These are phyloP conservation scores for Schwanniomyces polymorphus DNA, from an alignment of 805 yeast genomes.

Conservation along the genomic window DNA sequence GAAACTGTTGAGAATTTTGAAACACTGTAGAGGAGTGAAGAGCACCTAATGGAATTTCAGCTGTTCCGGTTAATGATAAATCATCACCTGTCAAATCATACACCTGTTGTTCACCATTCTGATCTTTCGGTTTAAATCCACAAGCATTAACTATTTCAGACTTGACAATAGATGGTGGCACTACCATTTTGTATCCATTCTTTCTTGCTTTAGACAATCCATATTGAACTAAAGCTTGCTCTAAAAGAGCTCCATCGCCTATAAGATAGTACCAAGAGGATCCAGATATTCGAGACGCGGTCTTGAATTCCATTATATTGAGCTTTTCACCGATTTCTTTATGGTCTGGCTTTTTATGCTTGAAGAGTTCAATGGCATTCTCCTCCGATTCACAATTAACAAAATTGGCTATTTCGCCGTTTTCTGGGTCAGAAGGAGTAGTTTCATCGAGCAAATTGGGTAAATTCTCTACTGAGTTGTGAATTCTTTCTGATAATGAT, in stretches of 20 bases:
- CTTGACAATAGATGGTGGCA: slow-evolving; percentile 86
- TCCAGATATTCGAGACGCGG: slow-evolving; percentile 78
- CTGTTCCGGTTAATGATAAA: slow-evolving; percentile 84
- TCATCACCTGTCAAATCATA: slow-evolving; percentile 58
- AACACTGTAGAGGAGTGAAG: slow-evolving; percentile 56
- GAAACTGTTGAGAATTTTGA: slow-evolving; percentile 38
- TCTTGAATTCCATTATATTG: slow-evolving; percentile 64
- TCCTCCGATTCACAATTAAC: slow-evolving; percentile 47
- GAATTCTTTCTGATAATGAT: slow-evolving; percentile 35
- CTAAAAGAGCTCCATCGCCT: slow-evolving; percentile 84
- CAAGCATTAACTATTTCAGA: slow-evolving; percentile 80
- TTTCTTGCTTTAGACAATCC: slow-evolving; percentile 65
- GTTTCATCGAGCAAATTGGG: slow-evolving; percentile 61
- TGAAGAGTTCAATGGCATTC: slow-evolving; percentile 11
- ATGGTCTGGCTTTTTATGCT: slow-evolving; percentile 51
- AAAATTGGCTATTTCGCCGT: slow-evolving; percentile 48
- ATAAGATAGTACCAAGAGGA: slow-evolving; percentile 84
- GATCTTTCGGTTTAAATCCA: slow-evolving; percentile 93
- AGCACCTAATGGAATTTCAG: slow-evolving; percentile 93
- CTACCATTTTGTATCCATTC: slow-evolving; percentile 65
- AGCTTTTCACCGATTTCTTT: slow-evolving; percentile 67
- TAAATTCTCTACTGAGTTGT: slow-evolving; percentile 45
- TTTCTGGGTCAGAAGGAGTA: slow-evolving; percentile 42
- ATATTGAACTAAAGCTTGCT: slow-evolving; percentile 85
- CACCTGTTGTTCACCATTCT: slow-evolving; percentile 81